These are phyloP conservation scores for Micromonas commoda DNA, from an alignment of 139 green algal genomes.

Conservation along the genomic window DNA sequence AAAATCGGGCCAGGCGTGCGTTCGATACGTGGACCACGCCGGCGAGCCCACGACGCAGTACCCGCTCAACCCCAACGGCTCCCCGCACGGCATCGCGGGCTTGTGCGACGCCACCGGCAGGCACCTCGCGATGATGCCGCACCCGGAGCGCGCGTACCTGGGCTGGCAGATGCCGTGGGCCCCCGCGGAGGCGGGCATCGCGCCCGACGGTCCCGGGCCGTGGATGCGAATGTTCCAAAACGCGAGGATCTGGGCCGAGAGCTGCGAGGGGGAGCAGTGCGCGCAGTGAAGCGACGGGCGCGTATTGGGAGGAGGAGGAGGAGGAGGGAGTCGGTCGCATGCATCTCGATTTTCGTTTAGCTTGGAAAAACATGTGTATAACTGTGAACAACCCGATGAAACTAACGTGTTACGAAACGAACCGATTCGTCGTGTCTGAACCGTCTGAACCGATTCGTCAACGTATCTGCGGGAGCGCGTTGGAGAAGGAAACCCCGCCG, in stretches of 20 bases:
- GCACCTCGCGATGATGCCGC: conserved; percentile 98
- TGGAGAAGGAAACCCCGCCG: neutral
- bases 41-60: conserved; percentile 70
- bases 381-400: neutral
- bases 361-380: neutral
- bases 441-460: neutral
- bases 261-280: neutral
- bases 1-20: conserved; percentile 59
- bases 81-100: conserved; percentile 83
- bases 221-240: conserved; percentile 99
- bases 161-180: conserved; percentile 79
- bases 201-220: conserved; percentile 65
- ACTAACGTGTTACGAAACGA: neutral
- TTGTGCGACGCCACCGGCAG: conserved; percentile 83
- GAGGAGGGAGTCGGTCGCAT: neutral
- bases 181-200: conserved; percentile 35
- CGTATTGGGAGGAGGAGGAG: neutral
- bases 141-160: conserved; percentile 92
- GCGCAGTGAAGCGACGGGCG: no score
- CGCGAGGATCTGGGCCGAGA: conserved; percentile 60
- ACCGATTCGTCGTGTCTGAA: neutral
- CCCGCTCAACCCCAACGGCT: conserved; percentile 96
- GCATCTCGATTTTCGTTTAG: neutral
- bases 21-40: conserved; percentile 56
- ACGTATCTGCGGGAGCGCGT: neutral